A percentile compares a stretch with the other conserved stretches of the same genome.
phyloP scores from a whole-genome alignment of 1,284 basidiomycete species.

The Blastosporella zonata region DNA sequence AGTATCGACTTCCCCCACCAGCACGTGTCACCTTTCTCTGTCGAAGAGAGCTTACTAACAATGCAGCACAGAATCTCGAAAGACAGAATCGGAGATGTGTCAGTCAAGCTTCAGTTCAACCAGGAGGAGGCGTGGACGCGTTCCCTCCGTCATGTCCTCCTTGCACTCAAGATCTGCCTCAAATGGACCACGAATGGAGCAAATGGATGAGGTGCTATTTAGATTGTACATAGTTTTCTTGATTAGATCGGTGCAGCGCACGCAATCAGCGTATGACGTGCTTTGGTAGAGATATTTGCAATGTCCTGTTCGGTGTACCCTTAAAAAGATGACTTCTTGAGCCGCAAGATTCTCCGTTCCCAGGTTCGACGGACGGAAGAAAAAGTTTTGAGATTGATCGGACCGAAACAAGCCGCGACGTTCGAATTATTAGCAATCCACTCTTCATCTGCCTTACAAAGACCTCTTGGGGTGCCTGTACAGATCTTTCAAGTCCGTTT shows the following conservation, averaged over 20 bases:
- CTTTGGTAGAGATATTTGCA: neutral
- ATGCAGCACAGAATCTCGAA: conserved; percentile 68
- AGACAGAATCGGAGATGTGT: conserved; percentile 95
- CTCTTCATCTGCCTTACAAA: conserved; percentile 29
- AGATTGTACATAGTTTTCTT: neutral
- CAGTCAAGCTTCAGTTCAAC: conserved; percentile 91
- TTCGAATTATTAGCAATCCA: conserved; percentile 21
- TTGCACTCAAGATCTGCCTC: conserved; percentile 82
- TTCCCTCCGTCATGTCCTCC: conserved; percentile 86
- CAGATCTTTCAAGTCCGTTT: conserved; percentile 7
- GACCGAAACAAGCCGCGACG: conserved; percentile 13
- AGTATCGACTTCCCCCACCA: conserved; percentile 81
- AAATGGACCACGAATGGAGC: conserved; percentile 81
- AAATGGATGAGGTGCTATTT: conserved; percentile 38
- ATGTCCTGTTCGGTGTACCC: neutral
- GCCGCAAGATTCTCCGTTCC: neutral
- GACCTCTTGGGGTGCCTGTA: conserved; percentile 17
- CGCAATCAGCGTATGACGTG: conserved; percentile 8
- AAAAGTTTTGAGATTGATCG: conserved; percentile 14
- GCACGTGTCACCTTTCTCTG: conserved; percentile 42
- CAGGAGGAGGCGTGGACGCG: conserved; percentile 97
- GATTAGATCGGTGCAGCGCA: conserved; percentile 7
- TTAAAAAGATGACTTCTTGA: neutral
- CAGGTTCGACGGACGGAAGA: neutral
- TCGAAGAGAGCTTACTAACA: neutral